Evolutionary conservation across 2,329 filamentous ascomycete species (phyloP), one percentile per base, ranked within the genome.

Genomic region (Cladosporium sp.): DNA sequence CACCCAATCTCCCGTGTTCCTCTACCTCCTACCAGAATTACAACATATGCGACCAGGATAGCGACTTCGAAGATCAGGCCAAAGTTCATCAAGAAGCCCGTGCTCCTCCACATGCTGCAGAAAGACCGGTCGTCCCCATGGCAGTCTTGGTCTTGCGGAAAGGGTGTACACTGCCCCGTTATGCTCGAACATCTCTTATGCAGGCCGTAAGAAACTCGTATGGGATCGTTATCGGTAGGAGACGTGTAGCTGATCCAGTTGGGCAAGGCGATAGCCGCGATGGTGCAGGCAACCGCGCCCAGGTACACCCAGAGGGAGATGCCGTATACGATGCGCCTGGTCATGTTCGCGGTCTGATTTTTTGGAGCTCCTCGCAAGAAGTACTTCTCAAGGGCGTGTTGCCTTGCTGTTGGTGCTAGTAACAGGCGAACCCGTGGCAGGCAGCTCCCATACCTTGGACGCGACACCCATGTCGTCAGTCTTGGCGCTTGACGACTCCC

Each of bases 31-130:
- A 78, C 73, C 59, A 96, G 74, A 43, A 95, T 82, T 46, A 95
- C 81, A 31, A 85, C 65, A 70, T 92, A 95, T 14, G 84, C 82
- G 28, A 95, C 84, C n/a, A 95, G 71, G 6, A 84, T 84, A 52
- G 86, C 89, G 38, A 93, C 79, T 69, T 95, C 85, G 37, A 93
- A 68, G n/a, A 95, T 83, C 35, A 89, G 81, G 7, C 87, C 81
- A 62, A 96, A 87, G 49, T 85, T 87, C 74, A 95, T 89, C 58
- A 95, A 72, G 71, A 96, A 97, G 19, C 88, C 90, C 34, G 89
- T 84, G 22, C 84, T 89, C 54, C 87, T 81, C 92, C 92, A 98
- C 79, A 95, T 86, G 62, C 84, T 86, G 76, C 93, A 97, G 72
- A 97, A 96, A 64, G 84, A 82, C 48, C 82, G 78, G 61, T 85